Conservation (phyloP, 2,329 filamentous ascomycete species). For the Hymenoscyphus linearis region DNA sequence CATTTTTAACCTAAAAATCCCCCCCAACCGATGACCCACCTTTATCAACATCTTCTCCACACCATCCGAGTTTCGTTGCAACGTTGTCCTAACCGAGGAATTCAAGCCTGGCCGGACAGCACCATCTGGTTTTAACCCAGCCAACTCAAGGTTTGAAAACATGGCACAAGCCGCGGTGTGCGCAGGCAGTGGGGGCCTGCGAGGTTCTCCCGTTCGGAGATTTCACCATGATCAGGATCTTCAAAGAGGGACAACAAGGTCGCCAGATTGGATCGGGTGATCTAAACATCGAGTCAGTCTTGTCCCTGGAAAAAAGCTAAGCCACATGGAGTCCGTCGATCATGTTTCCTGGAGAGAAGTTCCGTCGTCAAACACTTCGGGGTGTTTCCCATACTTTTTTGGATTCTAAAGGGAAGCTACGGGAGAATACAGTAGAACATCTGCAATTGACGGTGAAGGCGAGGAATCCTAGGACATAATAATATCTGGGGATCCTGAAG, state of each 20-base stretch:
- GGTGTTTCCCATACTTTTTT: background rate
- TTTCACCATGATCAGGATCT: conserved; percentile 19
- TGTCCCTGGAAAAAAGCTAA: conserved; percentile 6
- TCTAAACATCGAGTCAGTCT: conserved; percentile 8
- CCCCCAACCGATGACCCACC: conserved; percentile 7
- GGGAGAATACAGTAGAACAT: background rate
- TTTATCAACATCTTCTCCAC: conserved; percentile 26
- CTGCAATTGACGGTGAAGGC: background rate
- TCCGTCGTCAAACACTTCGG: background rate
- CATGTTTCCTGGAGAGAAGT: conserved; percentile 10
- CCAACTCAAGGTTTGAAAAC: background rate
- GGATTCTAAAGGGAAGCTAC: background rate
- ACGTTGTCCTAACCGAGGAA: conserved; percentile 18
- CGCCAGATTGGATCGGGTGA: conserved; percentile 5
- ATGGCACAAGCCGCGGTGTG: background rate
- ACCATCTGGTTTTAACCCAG: background rate
- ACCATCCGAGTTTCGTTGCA: conserved; percentile 13
- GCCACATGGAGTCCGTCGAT: conserved; percentile 15
- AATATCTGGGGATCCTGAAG: background rate
- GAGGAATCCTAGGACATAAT: background rate
- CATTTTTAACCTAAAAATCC: background rate
- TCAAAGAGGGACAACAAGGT: conserved; percentile 4
- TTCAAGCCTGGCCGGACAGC: conserved; percentile 3
- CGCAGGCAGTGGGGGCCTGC: conserved; percentile 5
- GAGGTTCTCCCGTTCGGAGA: conserved; percentile 22